Evolutionary conservation across 2,329 filamentous ascomycete genomes (phyloP).

Genomic region (Neurospora crassa): DNA sequence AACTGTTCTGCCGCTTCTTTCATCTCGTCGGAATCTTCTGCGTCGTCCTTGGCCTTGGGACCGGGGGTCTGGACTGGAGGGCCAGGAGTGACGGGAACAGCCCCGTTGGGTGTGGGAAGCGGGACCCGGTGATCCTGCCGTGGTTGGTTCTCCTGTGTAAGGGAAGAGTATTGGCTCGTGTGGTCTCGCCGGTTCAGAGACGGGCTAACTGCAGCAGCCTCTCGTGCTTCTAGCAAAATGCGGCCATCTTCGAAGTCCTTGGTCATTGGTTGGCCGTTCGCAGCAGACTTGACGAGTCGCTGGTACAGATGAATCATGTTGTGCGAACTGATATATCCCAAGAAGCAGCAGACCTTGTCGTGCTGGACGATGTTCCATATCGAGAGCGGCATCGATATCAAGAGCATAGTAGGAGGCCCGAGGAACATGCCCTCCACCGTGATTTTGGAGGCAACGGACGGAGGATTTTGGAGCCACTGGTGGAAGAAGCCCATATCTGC

Average conservation of each 20-base stretch:
- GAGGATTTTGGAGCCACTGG: constrained; percentile 54
- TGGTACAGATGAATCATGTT: constrained; percentile 59
- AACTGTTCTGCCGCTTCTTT: constrained; percentile 58
- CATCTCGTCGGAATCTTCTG: constrained; percentile 59
- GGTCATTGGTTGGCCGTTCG: constrained; percentile 33
- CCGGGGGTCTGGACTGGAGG: constrained; percentile 22
- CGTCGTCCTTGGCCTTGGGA: constrained; percentile 34
- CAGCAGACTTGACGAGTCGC: constrained; percentile 40
- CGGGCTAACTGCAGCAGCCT: constrained; percentile 31
- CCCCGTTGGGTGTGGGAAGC: constrained; percentile 1
- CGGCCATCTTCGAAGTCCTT: constrained; percentile 49
- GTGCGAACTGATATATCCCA: constrained; percentile 57
- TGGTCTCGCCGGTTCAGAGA: constrained; percentile 13
- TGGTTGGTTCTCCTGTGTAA: constrained; percentile 14
- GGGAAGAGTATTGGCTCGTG: constrained; percentile 11
- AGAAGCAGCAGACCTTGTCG: constrained; percentile 56
- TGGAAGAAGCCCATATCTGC: constrained; percentile 58
- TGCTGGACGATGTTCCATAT: constrained; percentile 57
- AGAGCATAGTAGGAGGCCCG: constrained; percentile 54
- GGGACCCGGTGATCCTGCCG: constrained; percentile 11
- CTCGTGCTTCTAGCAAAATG: constrained; percentile 44
- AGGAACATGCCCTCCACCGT: constrained; percentile 60
- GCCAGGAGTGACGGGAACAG: constrained; percentile 7
- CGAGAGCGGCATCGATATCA: constrained; percentile 55
- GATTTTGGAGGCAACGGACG: constrained; percentile 46